phyloP scores from a whole-genome alignment of 257 asterid species.

The Salvia miltiorrhiza region DNA sequence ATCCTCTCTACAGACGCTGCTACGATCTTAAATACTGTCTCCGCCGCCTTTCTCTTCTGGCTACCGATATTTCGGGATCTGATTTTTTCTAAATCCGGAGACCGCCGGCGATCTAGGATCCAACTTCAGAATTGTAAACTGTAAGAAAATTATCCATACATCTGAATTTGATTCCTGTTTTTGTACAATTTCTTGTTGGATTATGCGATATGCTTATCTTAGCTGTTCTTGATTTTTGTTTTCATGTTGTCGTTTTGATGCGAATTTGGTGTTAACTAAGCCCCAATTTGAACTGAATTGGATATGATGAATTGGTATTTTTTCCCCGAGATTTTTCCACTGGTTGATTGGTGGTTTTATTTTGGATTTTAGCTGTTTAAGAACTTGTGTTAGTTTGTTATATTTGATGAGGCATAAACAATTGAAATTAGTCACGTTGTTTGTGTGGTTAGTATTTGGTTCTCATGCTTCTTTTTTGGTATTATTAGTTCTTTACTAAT shows the following conservation, averaged over 20 bases:
- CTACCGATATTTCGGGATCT: not conserved
- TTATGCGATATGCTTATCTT: not conserved
- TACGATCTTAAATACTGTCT: not conserved
- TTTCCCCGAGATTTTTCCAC: not conserved
- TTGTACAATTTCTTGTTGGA: not conserved
- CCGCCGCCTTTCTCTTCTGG: not conserved
- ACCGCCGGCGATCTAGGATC: constrained; percentile 2
- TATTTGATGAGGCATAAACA: not conserved
- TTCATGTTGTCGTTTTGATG: not conserved
- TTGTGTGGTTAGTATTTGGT: not conserved
- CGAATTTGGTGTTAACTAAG: not conserved
- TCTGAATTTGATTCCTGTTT: not conserved
- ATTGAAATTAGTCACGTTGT: not conserved
- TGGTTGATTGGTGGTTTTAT: not conserved
- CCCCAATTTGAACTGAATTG: not conserved
- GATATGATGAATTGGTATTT: not conserved
- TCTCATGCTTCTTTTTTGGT: not conserved
- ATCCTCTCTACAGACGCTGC: not conserved
- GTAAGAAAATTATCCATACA: not conserved
- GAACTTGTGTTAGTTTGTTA: not conserved
- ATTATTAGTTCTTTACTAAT: not conserved
- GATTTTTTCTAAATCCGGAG: not conserved
- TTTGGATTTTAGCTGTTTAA: not conserved
- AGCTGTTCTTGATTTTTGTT: not conserved
- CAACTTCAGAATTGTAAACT: not conserved